These are phyloP conservation scores for Elsinoe fawcettii DNA, from an alignment of 2,329 filamentous ascomycete species.

Conservation along the genomic window DNA sequence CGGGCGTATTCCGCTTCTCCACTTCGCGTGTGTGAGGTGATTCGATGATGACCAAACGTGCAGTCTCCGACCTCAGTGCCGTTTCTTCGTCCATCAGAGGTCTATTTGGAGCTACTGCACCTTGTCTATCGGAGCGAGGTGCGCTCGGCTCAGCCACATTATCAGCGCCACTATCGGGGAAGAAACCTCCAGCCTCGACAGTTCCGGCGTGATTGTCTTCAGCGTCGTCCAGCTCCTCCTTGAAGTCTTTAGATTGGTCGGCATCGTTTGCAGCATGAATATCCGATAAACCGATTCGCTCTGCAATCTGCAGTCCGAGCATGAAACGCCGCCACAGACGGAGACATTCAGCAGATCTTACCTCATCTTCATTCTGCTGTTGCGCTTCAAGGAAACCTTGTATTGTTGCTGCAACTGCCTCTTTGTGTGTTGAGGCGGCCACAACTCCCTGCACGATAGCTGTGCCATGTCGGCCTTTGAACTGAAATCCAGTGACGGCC, in stretches of 20 bases:
- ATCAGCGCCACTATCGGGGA: slow-evolving; percentile 43
- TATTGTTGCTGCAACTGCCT: slow-evolving; percentile 64
- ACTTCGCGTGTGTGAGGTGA: not conserved
- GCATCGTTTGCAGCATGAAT: slow-evolving; percentile 19
- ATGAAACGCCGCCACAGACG: slow-evolving; percentile 53
- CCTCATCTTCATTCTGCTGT: slow-evolving; percentile 54
- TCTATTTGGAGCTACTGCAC: not conserved
- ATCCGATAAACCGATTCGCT: slow-evolving; percentile 54
- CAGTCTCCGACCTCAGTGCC: not conserved
- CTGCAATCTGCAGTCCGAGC: slow-evolving; percentile 58
- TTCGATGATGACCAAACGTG: not conserved
- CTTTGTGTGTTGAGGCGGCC: slow-evolving; percentile 61
- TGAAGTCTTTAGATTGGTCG: slow-evolving; percentile 14
- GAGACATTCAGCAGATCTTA: slow-evolving; percentile 43
- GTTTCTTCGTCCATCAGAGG: not conserved
- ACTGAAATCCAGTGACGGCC: slow-evolving; percentile 83
- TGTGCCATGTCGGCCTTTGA: slow-evolving; percentile 77
- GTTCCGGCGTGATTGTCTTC: slow-evolving; percentile 19
- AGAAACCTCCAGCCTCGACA: slow-evolving; percentile 31
- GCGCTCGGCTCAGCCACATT: slow-evolving; percentile 26
- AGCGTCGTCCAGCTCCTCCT: slow-evolving; percentile 20
- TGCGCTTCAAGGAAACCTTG: slow-evolving; percentile 59
- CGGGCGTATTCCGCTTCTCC: not conserved
- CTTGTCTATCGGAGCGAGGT: not conserved
- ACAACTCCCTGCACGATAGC: slow-evolving; percentile 73